Conservation (phyloP, 805 yeast species). For the Candida schatavii region DNA sequence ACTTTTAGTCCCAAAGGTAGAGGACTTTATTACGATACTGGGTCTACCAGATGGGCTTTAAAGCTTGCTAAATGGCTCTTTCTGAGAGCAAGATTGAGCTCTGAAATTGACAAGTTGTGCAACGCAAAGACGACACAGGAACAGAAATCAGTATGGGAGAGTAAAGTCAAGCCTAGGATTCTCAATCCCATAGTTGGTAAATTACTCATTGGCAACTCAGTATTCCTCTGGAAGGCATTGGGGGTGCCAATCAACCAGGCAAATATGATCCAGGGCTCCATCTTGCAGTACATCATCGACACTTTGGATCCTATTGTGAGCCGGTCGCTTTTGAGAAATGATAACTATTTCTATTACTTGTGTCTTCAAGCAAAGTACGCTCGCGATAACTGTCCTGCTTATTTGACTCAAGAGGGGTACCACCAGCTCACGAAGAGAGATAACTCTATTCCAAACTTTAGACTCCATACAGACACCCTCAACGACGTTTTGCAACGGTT, state of each 20-base stretch:
- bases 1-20: constrained; percentile 53
- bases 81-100: constrained; percentile 49
- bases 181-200: constrained; percentile 69
- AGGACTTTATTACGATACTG: constrained; percentile 72
- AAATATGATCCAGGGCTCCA: constrained; percentile 70
- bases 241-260: constrained; percentile 91
- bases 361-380: constrained; percentile 61
- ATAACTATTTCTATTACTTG: constrained; percentile 78
- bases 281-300: constrained; percentile 67
- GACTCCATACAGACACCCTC: constrained; percentile 77
- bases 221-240: constrained; percentile 84
- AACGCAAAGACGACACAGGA: constrained; percentile 54
- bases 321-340: constrained; percentile 60
- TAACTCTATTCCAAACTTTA: constrained; percentile 63
- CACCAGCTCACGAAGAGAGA: constrained; percentile 39
- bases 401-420: constrained; percentile 60
- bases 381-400: constrained; percentile 69
- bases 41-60: constrained; percentile 84
- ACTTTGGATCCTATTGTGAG: constrained; percentile 74
- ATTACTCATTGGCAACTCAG: constrained; percentile 71
- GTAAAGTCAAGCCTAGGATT: constrained; percentile 61
- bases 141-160: constrained; percentile 64
- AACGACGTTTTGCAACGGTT: constrained; percentile 72
- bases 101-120: constrained; percentile 55
- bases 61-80: constrained; percentile 64